Evolutionary conservation across 768 basidiomycete genomes (phyloP).

Genomic region (Agaricus subrufescens): DNA sequence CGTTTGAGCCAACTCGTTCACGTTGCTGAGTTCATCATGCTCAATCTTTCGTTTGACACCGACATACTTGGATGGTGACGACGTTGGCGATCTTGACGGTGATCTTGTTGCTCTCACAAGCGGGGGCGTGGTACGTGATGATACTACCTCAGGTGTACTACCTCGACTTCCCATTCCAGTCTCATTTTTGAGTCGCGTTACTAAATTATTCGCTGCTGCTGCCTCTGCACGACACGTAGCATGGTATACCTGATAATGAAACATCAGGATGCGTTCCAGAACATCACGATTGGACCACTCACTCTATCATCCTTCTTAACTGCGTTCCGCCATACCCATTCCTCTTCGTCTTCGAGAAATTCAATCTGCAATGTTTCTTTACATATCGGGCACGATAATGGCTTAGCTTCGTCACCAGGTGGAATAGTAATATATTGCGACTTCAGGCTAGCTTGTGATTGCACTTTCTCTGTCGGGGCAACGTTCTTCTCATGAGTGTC

Average conservation of each 20-base stretch:
- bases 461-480: constrained; percentile 59
- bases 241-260: constrained; percentile 69
- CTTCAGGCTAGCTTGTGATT: constrained; percentile 71
- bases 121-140: constrained; percentile 33
- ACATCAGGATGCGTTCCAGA: not conserved
- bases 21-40: constrained; percentile 20
- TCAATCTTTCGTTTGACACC: constrained; percentile 79
- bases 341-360: constrained; percentile 93
- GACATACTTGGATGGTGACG: constrained; percentile 46
- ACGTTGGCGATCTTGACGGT: constrained; percentile 33
- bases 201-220: constrained; percentile 56
- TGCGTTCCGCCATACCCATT: constrained; percentile 97
- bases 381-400: constrained; percentile 90
- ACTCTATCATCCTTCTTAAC: constrained; percentile 81
- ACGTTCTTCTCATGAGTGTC: constrained; percentile 51
- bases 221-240: constrained; percentile 93
- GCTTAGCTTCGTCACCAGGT: constrained; percentile 81
- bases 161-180: constrained; percentile 60
- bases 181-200: constrained; percentile 64
- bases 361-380: constrained; percentile 90
- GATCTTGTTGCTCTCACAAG: constrained; percentile 29
- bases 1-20: constrained; percentile 40
- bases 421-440: constrained; percentile 84
- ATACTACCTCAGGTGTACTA: constrained; percentile 63
- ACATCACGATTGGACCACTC: constrained; percentile 8